phyloP scores from a whole-genome alignment of 2,329 filamentous ascomycete species.

The Epichloe coenophiala region DNA sequence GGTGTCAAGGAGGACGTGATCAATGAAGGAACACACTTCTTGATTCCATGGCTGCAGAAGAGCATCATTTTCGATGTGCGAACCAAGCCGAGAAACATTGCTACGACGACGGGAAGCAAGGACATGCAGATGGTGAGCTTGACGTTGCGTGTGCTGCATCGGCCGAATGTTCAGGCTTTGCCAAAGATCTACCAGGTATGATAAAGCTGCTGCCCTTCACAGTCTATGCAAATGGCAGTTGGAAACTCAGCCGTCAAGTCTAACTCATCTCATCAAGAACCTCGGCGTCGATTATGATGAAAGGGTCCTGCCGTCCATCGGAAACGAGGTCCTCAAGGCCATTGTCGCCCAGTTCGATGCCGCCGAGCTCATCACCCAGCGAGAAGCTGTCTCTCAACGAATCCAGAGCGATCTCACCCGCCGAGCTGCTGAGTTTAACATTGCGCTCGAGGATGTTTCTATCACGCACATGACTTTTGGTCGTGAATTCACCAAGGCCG shows the following conservation, averaged over 20 bases:
- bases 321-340: slow-evolving; percentile 97
- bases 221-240: background rate
- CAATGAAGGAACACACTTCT: slow-evolving; percentile 94
- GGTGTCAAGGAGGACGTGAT: slow-evolving; percentile 89
- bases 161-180: slow-evolving; percentile 81
- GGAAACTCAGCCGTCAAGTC: background rate
- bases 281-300: slow-evolving; percentile 98
- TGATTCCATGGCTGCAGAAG: slow-evolving; percentile 90
- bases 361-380: slow-evolving; percentile 95
- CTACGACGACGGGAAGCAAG: slow-evolving; percentile 94
- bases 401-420: slow-evolving; percentile 87
- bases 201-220: slow-evolving; percentile 7
- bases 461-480: slow-evolving; percentile 99
- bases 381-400: slow-evolving; percentile 88
- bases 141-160: slow-evolving; percentile 87
- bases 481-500: slow-evolving; percentile 94
- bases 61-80: slow-evolving; percentile 94
- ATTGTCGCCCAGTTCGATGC: slow-evolving; percentile 99
- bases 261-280: slow-evolving; percentile 47
- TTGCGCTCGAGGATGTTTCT: slow-evolving; percentile 93
- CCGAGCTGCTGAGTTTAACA: slow-evolving; percentile 95
- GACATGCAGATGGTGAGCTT: slow-evolving; percentile 99
- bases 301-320: slow-evolving; percentile 93
- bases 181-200: slow-evolving; percentile 96
- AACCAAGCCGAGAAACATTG: slow-evolving; percentile 94